These are phyloP conservation scores for Lactuca saligna DNA, from an alignment of 129 eudicot genomes.

Conservation along the genomic window DNA sequence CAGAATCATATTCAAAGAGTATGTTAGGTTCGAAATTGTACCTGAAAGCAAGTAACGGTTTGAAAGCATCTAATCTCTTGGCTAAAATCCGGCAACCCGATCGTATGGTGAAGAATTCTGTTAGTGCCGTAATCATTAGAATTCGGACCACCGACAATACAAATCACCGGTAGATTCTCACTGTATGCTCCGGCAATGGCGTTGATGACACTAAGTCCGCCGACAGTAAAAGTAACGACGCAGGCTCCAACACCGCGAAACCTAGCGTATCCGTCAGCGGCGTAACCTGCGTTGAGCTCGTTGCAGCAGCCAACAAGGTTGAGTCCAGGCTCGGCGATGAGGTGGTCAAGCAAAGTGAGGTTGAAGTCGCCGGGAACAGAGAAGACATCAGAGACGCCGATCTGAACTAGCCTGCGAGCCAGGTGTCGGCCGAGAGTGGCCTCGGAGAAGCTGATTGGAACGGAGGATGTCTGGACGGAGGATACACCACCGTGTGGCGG, in stretches of 20 bases:
- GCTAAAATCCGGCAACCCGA: not conserved
- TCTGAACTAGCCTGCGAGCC: conserved; percentile 59
- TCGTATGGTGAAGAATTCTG: not conserved
- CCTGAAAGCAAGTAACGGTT: not conserved
- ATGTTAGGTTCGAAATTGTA: not conserved
- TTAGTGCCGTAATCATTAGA: not conserved
- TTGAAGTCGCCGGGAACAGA: conserved; percentile 37
- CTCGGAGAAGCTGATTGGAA: conserved; percentile 31
- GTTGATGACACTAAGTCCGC: not conserved
- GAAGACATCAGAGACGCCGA: conserved; percentile 50
- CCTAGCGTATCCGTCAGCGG: not conserved
- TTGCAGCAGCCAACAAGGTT: not conserved
- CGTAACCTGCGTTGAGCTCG: not conserved
- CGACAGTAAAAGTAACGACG: not conserved
- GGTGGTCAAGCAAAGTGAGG: not conserved
- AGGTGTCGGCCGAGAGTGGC: conserved; percentile 61
- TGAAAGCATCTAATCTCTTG: conserved; percentile 18
- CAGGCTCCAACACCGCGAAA: not conserved
- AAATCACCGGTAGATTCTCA: not conserved
- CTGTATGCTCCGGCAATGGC: not conserved
- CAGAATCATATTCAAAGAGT: not conserved
- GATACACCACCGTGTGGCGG: conserved; percentile 34
- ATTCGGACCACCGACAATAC: not conserved
- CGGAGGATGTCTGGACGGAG: conserved; percentile 21
- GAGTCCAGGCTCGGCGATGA: not conserved